phyloP scores from a whole-genome alignment of 805 yeast genomes.

The Schwanniomyces sp. region DNA sequence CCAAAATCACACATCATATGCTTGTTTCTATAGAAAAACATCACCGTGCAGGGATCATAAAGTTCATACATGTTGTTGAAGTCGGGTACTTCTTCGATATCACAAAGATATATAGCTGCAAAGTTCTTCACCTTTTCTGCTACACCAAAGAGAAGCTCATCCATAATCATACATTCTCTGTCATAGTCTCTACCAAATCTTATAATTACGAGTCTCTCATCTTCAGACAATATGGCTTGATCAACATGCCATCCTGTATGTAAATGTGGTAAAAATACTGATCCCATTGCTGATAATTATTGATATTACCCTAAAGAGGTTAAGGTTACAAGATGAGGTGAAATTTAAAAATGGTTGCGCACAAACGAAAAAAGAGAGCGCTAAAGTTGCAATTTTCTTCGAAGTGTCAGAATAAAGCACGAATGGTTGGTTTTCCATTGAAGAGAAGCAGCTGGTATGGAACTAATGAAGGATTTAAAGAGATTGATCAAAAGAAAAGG shows the following conservation, averaged over 20 bases:
- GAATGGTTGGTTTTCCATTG: conserved; percentile 1
- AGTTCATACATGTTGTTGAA: conserved; percentile 87
- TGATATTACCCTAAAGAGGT: neutral
- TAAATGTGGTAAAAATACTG: conserved; percentile 78
- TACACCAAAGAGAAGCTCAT: conserved; percentile 74
- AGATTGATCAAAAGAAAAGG: neutral
- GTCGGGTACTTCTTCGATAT: conserved; percentile 85
- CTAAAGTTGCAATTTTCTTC: neutral
- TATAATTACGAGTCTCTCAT: conserved; percentile 81
- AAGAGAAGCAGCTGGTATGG: conserved; percentile 3
- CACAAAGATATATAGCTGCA: conserved; percentile 86
- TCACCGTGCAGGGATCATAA: conserved; percentile 85
- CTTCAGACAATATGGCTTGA: conserved; percentile 92
- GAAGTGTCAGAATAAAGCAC: neutral
- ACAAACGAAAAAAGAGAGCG: conserved; percentile 1
- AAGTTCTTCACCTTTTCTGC: conserved; percentile 85
- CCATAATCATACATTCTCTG: conserved; percentile 84
- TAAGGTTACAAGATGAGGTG: neutral
- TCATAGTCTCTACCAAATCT: conserved; percentile 84
- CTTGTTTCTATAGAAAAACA: conserved; percentile 91
- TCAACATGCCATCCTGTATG: conserved; percentile 96
- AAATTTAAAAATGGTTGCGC: conserved; percentile 2
- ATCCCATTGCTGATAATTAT: conserved; percentile 55
- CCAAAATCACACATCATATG: conserved; percentile 99
- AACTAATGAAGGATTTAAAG: neutral